Evolutionary conservation across 495 filamentous ascomycete species (phyloP).

Genomic region (Usnea hakonensis): DNA sequence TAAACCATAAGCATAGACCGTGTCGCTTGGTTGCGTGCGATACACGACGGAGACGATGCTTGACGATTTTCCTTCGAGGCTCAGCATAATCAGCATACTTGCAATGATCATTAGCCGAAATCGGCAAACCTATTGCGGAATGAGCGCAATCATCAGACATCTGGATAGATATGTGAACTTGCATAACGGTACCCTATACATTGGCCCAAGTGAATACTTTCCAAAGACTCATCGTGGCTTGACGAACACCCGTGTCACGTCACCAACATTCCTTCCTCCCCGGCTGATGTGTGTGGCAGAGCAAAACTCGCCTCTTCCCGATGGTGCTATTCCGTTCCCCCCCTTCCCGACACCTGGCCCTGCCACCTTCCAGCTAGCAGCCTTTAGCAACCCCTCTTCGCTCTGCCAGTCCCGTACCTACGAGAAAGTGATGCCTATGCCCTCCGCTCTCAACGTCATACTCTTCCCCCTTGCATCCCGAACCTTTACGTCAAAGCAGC

Average conservation of each 20-base stretch:
- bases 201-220: background rate
- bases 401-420: background rate
- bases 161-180: background rate
- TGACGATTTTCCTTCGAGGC: conserved; percentile 3
- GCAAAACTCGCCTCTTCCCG: no score
- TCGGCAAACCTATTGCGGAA: background rate
- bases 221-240: background rate
- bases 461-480: background rate
- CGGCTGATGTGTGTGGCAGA: background rate
- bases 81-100: background rate
- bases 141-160: background rate
- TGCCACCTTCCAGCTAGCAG: background rate
- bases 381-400: background rate
- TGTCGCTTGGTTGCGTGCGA: background rate
- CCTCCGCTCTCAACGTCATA: background rate
- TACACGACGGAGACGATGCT: conserved; percentile 1
- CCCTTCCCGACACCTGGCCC: background rate
- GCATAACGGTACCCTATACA: background rate
- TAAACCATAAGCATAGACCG: background rate
- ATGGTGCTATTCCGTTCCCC: background rate
- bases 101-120: background rate
- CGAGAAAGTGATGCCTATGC: background rate
- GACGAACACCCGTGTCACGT: background rate
- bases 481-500: background rate
- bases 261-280: background rate